These are phyloP conservation scores for Lecanicillium sp. DNA, from an alignment of 2,329 filamentous ascomycete species.

Conservation along the genomic window DNA sequence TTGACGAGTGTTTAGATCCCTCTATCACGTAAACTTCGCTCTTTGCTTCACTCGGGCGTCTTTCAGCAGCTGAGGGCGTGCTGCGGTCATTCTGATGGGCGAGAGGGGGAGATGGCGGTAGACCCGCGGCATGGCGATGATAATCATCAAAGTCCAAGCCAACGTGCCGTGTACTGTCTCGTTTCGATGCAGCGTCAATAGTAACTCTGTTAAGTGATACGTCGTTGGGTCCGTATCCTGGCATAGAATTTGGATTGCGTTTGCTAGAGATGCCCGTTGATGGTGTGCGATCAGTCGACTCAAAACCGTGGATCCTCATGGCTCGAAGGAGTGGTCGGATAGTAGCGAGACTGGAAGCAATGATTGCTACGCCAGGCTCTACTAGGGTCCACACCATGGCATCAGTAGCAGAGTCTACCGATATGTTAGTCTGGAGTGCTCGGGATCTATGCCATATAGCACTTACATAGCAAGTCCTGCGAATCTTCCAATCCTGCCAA, in stretches of 20 bases:
- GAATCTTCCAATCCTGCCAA: conserved; percentile 34
- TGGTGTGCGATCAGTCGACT: conserved; percentile 27
- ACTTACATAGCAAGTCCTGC: conserved; percentile 40
- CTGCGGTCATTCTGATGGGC: conserved; percentile 4
- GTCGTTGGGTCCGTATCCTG: conserved; percentile 27
- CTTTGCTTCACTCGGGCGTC: conserved; percentile 14
- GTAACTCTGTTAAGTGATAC: conserved; percentile 24
- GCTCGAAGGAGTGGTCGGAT: conserved; percentile 44
- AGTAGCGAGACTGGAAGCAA: conserved; percentile 45
- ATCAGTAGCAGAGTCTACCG: conserved; percentile 37
- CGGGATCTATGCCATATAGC: neutral
- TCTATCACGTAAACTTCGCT: conserved; percentile 30
- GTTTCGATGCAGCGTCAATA: conserved; percentile 11
- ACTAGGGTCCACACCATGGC: conserved; percentile 50
- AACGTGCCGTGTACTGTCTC: conserved; percentile 11
- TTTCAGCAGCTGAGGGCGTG: neutral
- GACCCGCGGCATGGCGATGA: conserved; percentile 4
- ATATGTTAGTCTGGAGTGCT: conserved; percentile 10
- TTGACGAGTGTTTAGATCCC: conserved; percentile 16
- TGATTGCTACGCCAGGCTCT: conserved; percentile 46
- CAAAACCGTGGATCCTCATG: conserved; percentile 39
- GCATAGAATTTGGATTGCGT: conserved; percentile 18
- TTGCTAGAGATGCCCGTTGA: conserved; percentile 20
- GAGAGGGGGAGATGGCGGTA: conserved; percentile 4
- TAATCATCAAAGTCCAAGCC: conserved; percentile 13